phyloP scores from a whole-genome alignment of 2,329 filamentous ascomycete species.

The Emericellopsis atlantica region DNA sequence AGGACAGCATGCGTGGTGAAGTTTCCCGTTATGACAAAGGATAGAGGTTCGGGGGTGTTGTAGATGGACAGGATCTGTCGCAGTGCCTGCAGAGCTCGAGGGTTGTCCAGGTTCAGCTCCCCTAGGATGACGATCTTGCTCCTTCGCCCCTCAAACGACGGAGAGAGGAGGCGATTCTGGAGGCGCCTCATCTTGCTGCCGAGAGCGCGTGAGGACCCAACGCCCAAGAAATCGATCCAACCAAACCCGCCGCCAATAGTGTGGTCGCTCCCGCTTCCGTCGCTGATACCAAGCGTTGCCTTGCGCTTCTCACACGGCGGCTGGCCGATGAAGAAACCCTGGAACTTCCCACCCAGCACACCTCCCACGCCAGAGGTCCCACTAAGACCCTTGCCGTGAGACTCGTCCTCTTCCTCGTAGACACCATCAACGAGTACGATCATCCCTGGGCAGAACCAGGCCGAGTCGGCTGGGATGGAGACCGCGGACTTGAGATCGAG shows the following conservation, averaged over 20 bases:
- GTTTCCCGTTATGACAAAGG: constrained; percentile 76
- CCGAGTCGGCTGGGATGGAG: constrained; percentile 71
- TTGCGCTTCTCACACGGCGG: constrained; percentile 81
- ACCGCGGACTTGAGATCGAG: constrained; percentile 73
- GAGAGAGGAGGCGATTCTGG: constrained; percentile 52
- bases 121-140: constrained; percentile 63
- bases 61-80: constrained; percentile 69
- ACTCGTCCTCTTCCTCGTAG: constrained; percentile 87
- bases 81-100: constrained; percentile 68
- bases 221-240: constrained; percentile 92
- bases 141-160: constrained; percentile 17
- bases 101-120: constrained; percentile 77
- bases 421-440: constrained; percentile 87
- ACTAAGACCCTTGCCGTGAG: constrained; percentile 55
- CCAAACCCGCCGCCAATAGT: constrained; percentile 75
- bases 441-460: constrained; percentile 94
- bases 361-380: constrained; percentile 76
- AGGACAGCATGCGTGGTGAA: constrained; percentile 59
- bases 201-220: constrained; percentile 77
- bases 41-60: constrained; percentile 57
- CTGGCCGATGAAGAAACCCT: constrained; percentile 81
- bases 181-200: constrained; percentile 74
- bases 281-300: constrained; percentile 61
- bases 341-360: constrained; percentile 81
- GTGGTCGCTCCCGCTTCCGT: constrained; percentile 43